phyloP scores from a whole-genome alignment of 225 moss, liverwort and hornwort species.

The Pseudoscleropodium purum region DNA sequence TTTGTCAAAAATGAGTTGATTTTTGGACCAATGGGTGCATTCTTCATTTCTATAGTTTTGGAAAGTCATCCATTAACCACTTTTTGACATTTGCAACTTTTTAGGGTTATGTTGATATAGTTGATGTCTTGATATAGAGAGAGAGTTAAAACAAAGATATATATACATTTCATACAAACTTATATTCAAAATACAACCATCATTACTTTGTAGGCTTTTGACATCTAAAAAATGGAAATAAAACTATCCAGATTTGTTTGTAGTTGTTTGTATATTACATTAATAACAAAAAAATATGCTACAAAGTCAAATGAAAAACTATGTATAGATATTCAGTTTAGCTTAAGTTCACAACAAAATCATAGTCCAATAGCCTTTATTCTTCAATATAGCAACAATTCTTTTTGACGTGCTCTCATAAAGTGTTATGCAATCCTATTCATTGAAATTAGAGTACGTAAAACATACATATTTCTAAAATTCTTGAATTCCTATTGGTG shows the following conservation, averaged over 20 bases:
- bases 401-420: not conserved
- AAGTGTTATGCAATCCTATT: not conserved
- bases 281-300: not conserved
- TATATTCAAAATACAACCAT: not conserved
- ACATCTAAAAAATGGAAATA: not conserved
- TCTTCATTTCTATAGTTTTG: not conserved
- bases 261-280: not conserved
- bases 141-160: not conserved
- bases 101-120: too few relatives aligned
- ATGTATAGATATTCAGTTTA: rapidly evolving
- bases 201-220: not conserved
- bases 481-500: not conserved
- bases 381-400: not conserved
- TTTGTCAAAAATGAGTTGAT: not conserved
- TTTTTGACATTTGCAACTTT: not conserved
- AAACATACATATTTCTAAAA: rapidly evolving
- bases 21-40: not conserved
- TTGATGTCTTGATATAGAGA: not conserved
- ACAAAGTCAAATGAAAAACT: not conserved
- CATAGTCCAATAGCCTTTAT: not conserved
- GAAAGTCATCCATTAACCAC: not conserved
- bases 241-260: not conserved
- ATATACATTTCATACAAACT: not conserved
- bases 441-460: not conserved
- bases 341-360: not conserved